These are phyloP conservation scores for Triangularia verruculosa DNA, from an alignment of 2,329 filamentous ascomycete genomes.

Conservation along the genomic window DNA sequence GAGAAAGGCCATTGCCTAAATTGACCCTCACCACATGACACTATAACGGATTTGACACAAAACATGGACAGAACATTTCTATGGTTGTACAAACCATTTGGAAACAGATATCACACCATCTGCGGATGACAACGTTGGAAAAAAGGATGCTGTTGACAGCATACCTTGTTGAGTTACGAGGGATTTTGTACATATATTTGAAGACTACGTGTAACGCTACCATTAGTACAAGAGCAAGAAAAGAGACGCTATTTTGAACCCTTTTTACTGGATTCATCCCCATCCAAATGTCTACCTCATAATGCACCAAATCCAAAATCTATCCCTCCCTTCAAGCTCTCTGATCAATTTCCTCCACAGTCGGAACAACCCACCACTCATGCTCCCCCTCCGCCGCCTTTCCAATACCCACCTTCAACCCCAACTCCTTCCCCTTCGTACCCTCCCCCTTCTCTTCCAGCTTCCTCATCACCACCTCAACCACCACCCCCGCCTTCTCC, in stretches of 20 bases:
- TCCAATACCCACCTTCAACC: constrained; percentile 50
- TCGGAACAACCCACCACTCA: constrained; percentile 64
- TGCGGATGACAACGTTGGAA: neutral
- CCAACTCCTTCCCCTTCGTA: constrained; percentile 11
- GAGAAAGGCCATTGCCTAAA: constrained; percentile 39
- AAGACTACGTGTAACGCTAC: neutral
- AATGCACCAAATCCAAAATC: neutral
- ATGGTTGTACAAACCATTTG: neutral
- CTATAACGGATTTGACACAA: neutral
- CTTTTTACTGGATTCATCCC: neutral
- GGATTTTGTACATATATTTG: constrained; percentile 1
- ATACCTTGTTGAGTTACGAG: neutral
- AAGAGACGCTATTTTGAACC: neutral
- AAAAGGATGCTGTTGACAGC: neutral
- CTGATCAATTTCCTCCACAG: constrained; percentile 23
- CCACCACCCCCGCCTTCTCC: constrained; percentile 65
- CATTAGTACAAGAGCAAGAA: neutral
- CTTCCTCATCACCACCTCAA: constrained; percentile 58
- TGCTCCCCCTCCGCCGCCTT: constrained; percentile 55
- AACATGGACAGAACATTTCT: neutral
- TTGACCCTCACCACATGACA: neutral
- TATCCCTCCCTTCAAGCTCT: neutral
- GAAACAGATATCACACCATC: neutral
- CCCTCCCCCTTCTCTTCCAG: constrained; percentile 33
- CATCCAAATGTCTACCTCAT: neutral